Conservation (phyloP, 805 yeast genomes). For the Candida anglica region DNA sequence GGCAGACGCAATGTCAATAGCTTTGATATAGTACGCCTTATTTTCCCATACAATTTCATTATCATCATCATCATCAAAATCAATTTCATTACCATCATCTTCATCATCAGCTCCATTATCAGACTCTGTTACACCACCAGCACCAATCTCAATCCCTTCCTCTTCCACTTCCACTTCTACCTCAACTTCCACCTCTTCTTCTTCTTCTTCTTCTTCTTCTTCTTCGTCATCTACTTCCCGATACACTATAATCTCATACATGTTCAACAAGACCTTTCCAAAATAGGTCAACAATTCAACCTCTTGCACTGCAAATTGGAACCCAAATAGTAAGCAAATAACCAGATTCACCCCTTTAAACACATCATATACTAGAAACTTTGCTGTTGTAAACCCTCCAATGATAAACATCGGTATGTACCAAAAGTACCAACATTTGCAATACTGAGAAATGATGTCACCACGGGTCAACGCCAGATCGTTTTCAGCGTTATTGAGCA, state of each 20-base stretch:
- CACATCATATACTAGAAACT: conserved; percentile 52
- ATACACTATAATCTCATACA: conserved; percentile 51
- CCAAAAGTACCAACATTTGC: conserved; percentile 39
- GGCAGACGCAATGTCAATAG: conserved; percentile 51
- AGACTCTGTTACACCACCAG: conserved; percentile 1
- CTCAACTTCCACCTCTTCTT: not conserved
- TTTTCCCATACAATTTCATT: conserved; percentile 74
- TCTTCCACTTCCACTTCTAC: conserved; percentile 2
- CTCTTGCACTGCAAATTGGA: conserved; percentile 66
- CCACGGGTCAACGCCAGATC: conserved; percentile 8
- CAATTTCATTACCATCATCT: conserved; percentile 6
- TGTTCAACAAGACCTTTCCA: conserved; percentile 46
- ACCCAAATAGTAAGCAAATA: conserved; percentile 63
- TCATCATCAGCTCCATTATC: conserved; percentile 5
- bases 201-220: conserved; percentile 7
- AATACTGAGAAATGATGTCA: conserved; percentile 27
- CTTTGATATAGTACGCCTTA: conserved; percentile 55
- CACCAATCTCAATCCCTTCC: conserved; percentile 1
- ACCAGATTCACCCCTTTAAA: conserved; percentile 50
- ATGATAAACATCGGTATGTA: conserved; percentile 42
- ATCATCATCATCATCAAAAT: conserved; percentile 18
- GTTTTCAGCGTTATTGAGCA: conserved; percentile 19
- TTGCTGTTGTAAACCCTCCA: conserved; percentile 51
- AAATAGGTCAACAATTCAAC: conserved; percentile 47
- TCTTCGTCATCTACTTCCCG: conserved; percentile 33